Percentiles rank a stretch among this genome's conserved stretches.
Conservation (phyloP, 148 eudicot species). For the Spergularia marina region DNA sequence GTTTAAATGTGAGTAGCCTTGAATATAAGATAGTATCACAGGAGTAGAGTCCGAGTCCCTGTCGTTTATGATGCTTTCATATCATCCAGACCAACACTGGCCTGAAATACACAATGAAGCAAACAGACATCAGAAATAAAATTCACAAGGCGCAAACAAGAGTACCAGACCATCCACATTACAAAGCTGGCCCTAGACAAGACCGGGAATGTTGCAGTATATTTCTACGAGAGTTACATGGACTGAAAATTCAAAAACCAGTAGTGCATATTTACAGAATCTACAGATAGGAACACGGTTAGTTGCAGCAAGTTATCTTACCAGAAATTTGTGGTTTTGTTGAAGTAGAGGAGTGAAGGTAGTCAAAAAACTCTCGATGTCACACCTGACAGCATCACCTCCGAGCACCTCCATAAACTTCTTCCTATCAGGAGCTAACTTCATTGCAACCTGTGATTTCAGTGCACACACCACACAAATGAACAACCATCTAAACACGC, state of each 20-base stretch:
- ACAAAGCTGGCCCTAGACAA: background rate
- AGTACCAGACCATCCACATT: too few species aligned
- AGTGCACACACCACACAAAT: background rate
- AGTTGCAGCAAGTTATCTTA: conserved; percentile 21
- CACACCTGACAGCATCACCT: conserved; percentile 44
- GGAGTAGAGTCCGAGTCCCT: background rate
- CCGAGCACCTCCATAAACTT: conserved; percentile 80
- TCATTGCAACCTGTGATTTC: conserved; percentile 67
- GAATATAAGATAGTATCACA: conserved; percentile 6
- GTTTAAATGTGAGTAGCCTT: background rate
- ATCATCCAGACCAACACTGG: conserved; percentile 56
- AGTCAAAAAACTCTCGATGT: conserved; percentile 62
- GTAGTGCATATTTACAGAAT: background rate
- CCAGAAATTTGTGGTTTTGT: conserved; percentile 80
- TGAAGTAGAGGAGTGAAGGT: conserved; percentile 57
- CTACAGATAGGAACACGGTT: background rate
- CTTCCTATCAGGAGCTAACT: conserved; percentile 81
- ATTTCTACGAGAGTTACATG: background rate
- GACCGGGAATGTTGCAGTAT: background rate
- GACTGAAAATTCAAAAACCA: background rate
- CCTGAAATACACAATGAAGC: conserved; percentile 39
- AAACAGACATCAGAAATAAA: conserved; percentile 2
- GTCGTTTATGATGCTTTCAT: conserved; percentile 45
- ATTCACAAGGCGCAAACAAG: background rate
- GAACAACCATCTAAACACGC: background rate